Evolutionary conservation across 257 asterid species (phyloP).

Genomic region (Solanum dulcamara): DNA sequence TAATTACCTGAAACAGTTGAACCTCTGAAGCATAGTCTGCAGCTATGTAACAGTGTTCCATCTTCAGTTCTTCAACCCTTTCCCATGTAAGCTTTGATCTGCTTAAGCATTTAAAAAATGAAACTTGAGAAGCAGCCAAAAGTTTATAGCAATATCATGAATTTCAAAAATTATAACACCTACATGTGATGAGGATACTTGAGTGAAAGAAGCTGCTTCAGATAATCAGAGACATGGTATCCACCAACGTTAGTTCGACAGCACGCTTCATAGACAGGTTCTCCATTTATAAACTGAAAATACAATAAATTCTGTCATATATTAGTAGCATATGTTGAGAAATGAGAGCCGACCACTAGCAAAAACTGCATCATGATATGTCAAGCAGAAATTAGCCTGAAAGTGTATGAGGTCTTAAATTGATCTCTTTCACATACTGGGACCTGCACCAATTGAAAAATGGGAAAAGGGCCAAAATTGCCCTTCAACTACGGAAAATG

Average conservation of each 20-base stretch:
- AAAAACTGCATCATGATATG: neutral
- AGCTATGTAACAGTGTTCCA: constrained; percentile 91
- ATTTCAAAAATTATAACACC: constrained; percentile 15
- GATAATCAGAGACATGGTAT: constrained; percentile 84
- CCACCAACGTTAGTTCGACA: constrained; percentile 97
- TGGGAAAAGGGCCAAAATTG: neutral
- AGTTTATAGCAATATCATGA: neutral
- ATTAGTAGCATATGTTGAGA: neutral
- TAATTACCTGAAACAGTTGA: constrained; percentile 62
- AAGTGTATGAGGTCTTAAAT: neutral
- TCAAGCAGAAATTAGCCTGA: neutral
- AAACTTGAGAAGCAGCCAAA: constrained; percentile 7
- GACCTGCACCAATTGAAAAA: neutral
- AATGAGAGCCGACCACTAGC: neutral
- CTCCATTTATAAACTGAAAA: constrained; percentile 82
- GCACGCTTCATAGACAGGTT: constrained; percentile 86
- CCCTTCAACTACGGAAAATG: neutral
- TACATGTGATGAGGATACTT: constrained; percentile 96
- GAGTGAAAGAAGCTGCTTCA: constrained; percentile 97
- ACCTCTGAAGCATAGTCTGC: constrained; percentile 72
- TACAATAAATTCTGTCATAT: neutral
- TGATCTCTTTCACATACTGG: neutral
- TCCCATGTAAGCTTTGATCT: constrained; percentile 95
- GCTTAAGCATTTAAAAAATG: constrained; percentile 13
- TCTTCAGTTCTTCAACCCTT: constrained; percentile 94